These are phyloP conservation scores for Xylaria sp. DNA, from an alignment of 495 filamentous ascomycete species.

Conservation along the genomic window DNA sequence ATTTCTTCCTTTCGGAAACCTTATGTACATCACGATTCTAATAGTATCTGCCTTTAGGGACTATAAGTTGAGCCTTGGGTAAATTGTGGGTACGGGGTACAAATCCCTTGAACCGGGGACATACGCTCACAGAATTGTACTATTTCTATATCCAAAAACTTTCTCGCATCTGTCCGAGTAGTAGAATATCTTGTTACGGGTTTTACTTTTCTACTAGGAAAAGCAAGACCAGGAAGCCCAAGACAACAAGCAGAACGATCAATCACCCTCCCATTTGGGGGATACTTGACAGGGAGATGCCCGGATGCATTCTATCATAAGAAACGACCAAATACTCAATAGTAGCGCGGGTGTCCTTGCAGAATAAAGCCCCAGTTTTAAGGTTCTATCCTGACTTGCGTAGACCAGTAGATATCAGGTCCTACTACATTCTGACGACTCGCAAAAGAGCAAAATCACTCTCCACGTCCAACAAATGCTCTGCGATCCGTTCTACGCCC, in stretches of 20 bases:
- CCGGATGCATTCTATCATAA: not conserved
- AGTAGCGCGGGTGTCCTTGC: not conserved
- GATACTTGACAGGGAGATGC: not conserved
- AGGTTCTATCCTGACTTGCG: no score
- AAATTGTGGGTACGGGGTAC: not conserved
- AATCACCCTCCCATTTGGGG: not conserved
- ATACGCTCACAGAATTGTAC: no score
- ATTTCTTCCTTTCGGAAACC: not conserved
- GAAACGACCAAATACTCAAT: not conserved
- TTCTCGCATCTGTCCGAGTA: no score
- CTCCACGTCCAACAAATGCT: no score
- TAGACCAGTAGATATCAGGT: no score
- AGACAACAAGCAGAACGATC: not conserved
- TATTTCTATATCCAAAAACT: not conserved
- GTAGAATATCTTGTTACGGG: no score
- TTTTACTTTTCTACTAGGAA: not conserved
- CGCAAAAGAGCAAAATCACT: no score
- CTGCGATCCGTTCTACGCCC: no score
- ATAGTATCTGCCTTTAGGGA: not conserved
- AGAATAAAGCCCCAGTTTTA: not conserved
- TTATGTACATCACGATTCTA: not conserved
- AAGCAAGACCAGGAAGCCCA: not conserved
- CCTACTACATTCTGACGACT: no score
- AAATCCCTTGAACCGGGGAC: no score
- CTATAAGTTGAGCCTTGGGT: not conserved